These are phyloP conservation scores for Trifolium repens DNA, from an alignment of 306 rosid species.

Conservation along the genomic window DNA sequence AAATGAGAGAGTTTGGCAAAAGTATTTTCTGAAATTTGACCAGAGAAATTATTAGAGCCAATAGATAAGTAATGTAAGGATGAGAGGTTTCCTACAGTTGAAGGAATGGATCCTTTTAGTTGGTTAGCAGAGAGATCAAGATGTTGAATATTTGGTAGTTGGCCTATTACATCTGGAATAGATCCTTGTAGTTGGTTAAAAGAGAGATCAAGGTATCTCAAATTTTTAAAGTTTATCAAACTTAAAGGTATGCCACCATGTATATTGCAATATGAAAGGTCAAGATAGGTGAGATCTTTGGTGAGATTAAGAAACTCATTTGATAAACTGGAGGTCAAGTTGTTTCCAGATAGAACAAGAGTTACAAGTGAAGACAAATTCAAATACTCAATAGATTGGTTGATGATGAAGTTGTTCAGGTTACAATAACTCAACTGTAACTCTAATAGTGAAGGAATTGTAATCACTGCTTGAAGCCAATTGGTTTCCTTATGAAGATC, in stretches of 20 bases:
- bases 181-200: neutral
- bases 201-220: neutral
- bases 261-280: neutral
- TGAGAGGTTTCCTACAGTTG: too few relatives aligned
- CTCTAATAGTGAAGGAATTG: constrained; percentile 9
- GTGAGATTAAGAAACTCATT: constrained; percentile 16
- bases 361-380: constrained; percentile 22
- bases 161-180: too few relatives aligned
- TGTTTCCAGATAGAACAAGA: neutral
- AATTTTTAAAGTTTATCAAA: neutral
- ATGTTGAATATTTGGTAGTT: too few relatives aligned
- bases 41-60: too few relatives aligned
- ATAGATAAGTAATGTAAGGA: too few relatives aligned
- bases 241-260: neutral
- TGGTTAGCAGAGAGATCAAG: too few relatives aligned
- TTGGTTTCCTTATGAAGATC: constrained; percentile 16
- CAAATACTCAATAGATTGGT: neutral
- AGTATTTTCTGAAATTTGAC: too few relatives aligned
- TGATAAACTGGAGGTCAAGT: neutral
- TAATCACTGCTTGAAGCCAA: neutral
- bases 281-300: neutral
- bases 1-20: too few relatives aligned
- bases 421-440: neutral
- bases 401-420: neutral
- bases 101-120: too few relatives aligned